Conservation (phyloP, 768 basidiomycete species). For the Tylopilus felleus region DNA sequence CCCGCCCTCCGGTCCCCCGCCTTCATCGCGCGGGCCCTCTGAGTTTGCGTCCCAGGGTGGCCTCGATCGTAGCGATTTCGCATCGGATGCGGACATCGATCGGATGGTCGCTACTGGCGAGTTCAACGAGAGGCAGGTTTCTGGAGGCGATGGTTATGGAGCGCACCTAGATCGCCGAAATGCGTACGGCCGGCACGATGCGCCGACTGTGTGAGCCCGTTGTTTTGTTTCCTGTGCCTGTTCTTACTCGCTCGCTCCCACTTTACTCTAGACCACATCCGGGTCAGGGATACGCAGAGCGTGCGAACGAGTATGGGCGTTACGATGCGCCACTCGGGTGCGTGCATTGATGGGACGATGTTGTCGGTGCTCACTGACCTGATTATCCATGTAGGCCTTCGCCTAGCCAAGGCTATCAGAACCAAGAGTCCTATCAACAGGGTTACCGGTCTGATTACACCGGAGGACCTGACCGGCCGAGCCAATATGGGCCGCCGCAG, state of each 20-base stretch:
- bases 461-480: slow-evolving; percentile 2
- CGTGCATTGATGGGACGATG: not conserved
- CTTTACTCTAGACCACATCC: not conserved
- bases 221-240: not conserved
- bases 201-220: slow-evolving; percentile 15
- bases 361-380: not conserved
- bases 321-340: slow-evolving; percentile 3
- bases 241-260: not conserved
- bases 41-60: slow-evolving; percentile 11
- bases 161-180: not conserved
- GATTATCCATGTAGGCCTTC: not conserved
- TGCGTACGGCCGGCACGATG: not conserved
- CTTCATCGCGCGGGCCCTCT: not conserved
- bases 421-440: slow-evolving; percentile 1
- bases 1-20: slow-evolving; percentile 9
- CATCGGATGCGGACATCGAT: slow-evolving; percentile 25
- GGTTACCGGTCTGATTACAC: slow-evolving; percentile 9
- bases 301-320: not conserved
- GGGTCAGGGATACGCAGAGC: not conserved
- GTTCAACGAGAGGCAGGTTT: not conserved
- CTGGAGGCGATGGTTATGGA: not conserved
- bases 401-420: slow-evolving; percentile 5
- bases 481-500: slow-evolving; percentile 10
- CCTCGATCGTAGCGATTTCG: slow-evolving; percentile 26
- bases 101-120: slow-evolving; percentile 19